Evolutionary conservation across 2,329 filamentous ascomycete genomes (phyloP), one percentile per base, ranked within the genome.

Genomic region (Hortaea werneckii): DNA sequence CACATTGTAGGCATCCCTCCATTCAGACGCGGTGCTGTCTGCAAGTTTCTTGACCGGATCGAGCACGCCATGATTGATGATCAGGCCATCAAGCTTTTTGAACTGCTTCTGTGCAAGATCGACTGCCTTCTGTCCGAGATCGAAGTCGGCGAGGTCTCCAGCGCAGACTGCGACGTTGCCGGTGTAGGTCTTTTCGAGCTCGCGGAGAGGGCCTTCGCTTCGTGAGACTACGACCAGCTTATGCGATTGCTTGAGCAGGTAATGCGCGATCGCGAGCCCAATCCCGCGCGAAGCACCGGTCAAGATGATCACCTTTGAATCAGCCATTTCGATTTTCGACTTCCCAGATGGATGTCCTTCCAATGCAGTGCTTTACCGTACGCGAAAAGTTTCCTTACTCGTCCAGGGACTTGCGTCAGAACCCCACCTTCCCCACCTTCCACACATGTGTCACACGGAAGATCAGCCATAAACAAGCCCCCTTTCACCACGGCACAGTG

Each of bases 61-160:
- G 39, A 98, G 68, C 1, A 80, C 73, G 13, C 88, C 89, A 62
- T 98, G 92, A 65, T 96, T 96, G 50, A 96, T 70, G 9, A 98
- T 79, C 39, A 98, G 63, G 1, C 82, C 84, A 61, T 98, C 88
- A 4, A 98, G 67, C 41, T 71, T 73, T 63, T 87, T 40, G 38
- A 54, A 96, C 0, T 76, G 69, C 28, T 76, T 68, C 8, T 84
- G 59, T 0, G 88, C 83, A 1, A 80, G 67, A 3, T 82, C 71
- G 4, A 87, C 78, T 4, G 84, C 76, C 59, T 77, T 77, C 1
- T 74, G 65, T 4, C 79, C 76, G 28, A 83, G 60, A 0, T 63
- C 66, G 27, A 72, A 60, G 53, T 80, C 75, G 1, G 70, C 62
- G 8, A 80, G 63, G 51, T 83, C 79, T n/a, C 77, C 78, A 2